These are phyloP conservation scores for Trichoderma endophyticum DNA, from an alignment of 2,329 filamentous ascomycete species.

Conservation along the genomic window DNA sequence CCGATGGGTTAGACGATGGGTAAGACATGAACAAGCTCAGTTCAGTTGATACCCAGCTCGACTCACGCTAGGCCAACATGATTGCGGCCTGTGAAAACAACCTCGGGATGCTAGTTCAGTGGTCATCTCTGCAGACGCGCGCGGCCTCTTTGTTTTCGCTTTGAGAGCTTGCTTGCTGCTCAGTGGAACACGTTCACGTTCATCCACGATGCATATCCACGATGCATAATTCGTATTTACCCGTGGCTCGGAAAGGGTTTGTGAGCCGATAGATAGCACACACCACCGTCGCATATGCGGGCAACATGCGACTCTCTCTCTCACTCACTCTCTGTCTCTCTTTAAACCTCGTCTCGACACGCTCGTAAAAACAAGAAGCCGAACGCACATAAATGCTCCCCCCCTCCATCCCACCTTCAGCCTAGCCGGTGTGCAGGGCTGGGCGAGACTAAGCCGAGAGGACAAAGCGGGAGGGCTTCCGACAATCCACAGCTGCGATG, in stretches of 20 bases:
- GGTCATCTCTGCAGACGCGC: neutral
- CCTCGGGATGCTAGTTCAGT: neutral
- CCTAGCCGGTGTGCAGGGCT: slow-evolving; percentile 4
- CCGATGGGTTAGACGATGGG: neutral
- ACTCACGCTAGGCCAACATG: neutral
- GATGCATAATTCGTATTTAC: neutral
- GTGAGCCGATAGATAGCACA: neutral
- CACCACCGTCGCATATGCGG: slow-evolving; percentile 6
- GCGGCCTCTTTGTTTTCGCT: neutral
- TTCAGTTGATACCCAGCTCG: neutral
- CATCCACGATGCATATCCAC: neutral
- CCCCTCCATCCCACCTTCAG: neutral
- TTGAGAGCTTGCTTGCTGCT: neutral
- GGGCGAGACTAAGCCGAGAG: neutral
- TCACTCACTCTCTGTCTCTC: neutral
- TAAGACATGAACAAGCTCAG: neutral
- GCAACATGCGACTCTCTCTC: neutral
- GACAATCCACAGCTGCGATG: slow-evolving; percentile 10
- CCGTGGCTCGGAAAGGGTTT: neutral
- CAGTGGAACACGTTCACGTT: neutral
- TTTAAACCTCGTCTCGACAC: neutral
- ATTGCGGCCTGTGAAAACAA: neutral
- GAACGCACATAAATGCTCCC: neutral
- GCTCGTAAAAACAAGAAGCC: neutral
- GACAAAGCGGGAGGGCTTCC: slow-evolving; percentile 17